These are phyloP conservation scores for Xylariales sp. DNA, from an alignment of 2,329 filamentous ascomycete genomes.

Conservation along the genomic window DNA sequence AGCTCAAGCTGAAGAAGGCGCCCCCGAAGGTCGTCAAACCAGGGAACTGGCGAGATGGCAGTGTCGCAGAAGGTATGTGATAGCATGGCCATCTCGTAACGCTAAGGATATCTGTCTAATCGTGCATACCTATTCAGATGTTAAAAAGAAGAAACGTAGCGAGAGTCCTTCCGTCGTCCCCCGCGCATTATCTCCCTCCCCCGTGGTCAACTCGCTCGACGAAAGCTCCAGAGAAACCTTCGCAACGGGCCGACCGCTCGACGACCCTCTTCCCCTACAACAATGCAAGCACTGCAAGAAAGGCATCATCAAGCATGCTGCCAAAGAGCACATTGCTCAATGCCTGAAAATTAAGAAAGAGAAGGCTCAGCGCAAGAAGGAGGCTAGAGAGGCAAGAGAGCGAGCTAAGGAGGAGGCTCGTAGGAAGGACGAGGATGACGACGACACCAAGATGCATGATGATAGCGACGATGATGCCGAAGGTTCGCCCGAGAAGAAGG, in stretches of 20 bases:
- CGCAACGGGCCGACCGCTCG: conserved; percentile 72
- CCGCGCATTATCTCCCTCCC: conserved; percentile 42
- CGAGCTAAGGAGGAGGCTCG: conserved; percentile 58
- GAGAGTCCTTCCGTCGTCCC: conserved; percentile 35
- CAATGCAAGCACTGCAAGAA: conserved; percentile 95
- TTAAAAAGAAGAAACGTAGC: conserved; percentile 46
- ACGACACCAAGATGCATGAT: conserved; percentile 31
- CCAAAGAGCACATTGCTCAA: conserved; percentile 73
- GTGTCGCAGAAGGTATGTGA: conserved; percentile 56
- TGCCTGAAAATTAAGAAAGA: conserved; percentile 83
- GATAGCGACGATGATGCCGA: conserved; percentile 46
- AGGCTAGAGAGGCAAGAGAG: conserved; percentile 66
- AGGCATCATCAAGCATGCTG: conserved; percentile 69
- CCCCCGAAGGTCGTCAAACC: conserved; percentile 59
- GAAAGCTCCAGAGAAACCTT: conserved; percentile 75
- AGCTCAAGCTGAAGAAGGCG: conserved; percentile 59
- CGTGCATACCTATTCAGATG: conserved; percentile 7
- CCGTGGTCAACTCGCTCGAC: conserved; percentile 65
- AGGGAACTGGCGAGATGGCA: conserved; percentile 69
- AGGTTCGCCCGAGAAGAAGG: conserved; percentile 37
- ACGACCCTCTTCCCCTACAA: conserved; percentile 73
- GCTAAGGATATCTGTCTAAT: too few species aligned
- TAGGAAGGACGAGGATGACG: conserved; percentile 45
- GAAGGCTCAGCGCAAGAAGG: conserved; percentile 73
- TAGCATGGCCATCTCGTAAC: not conserved